Percentiles rank a stretch among this genome's conserved stretches.
phyloP scores from a whole-genome alignment of 176 grass and related monocot species.

The Raddia guianensis region DNA sequence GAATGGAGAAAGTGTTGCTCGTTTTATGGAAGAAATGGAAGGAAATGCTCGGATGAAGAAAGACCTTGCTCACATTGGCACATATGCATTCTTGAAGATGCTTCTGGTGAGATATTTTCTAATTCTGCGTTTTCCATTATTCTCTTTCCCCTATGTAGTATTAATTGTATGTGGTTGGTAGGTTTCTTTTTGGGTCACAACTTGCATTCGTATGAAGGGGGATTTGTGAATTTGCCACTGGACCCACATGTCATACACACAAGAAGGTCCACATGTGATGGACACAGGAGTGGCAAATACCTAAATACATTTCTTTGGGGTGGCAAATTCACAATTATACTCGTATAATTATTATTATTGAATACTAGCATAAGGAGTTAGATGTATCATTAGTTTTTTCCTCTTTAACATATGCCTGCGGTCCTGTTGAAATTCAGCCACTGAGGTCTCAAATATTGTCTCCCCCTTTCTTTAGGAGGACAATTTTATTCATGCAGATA shows the following conservation, averaged over 20 bases:
- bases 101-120: conserved; percentile 69
- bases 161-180: neutral
- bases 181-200: no score
- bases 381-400: neutral
- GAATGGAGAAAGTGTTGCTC: conserved; percentile 91
- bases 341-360: neutral
- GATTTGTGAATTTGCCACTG: no score
- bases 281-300: no score
- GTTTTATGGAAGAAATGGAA: conserved; percentile 68
- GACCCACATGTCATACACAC: no score
- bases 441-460: neutral
- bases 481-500: conserved; percentile 98
- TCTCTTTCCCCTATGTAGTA: neutral
- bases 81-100: conserved; percentile 97
- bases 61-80: conserved; percentile 85
- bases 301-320: neutral
- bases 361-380: neutral
- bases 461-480: conserved; percentile 63
- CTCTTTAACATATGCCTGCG: neutral
- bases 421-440: conserved; percentile 16
- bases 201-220: no score
- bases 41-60: conserved; percentile 69
- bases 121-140: neutral
- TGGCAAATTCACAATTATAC: neutral
- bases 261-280: no score